Conservation (phyloP, 768 basidiomycete genomes). For the Boletus fagicola region DNA sequence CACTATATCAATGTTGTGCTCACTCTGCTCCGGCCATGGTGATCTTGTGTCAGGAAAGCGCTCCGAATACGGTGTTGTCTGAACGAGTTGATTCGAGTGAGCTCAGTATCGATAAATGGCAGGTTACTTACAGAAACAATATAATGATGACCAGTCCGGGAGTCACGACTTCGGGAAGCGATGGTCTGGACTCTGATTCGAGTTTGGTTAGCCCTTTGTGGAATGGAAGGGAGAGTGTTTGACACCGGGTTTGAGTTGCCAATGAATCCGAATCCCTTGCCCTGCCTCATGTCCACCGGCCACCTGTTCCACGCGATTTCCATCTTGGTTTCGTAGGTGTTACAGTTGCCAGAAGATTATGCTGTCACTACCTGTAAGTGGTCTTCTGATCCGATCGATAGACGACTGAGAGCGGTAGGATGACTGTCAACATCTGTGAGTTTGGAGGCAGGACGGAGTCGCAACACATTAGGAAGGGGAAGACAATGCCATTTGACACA, state of each 20-base stretch:
- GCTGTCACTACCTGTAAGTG: no score
- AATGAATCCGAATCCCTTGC: slow-evolving; percentile 3
- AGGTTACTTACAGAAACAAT: slow-evolving; percentile 8
- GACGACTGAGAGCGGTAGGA: no score
- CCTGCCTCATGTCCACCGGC: slow-evolving; percentile 19
- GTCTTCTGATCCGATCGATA: neutral
- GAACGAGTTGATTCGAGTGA: neutral
- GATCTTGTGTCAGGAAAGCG: neutral
- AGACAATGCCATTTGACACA: neutral
- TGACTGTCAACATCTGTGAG: neutral
- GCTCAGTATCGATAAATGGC: neutral
- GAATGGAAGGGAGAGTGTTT: neutral
- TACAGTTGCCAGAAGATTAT: neutral
- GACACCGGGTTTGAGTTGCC: neutral
- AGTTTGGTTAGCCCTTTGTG: neutral
- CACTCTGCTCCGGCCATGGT: slow-evolving; percentile 17
- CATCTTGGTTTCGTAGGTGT: slow-evolving; percentile 7
- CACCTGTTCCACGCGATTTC: slow-evolving; percentile 11
- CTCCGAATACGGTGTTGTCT: neutral
- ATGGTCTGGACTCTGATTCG: neutral
- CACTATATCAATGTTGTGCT: slow-evolving; percentile 5
- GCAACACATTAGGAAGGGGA: neutral
- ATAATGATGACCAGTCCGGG: neutral
- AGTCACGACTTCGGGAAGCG: neutral
- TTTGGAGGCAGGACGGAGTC: neutral